Evolutionary conservation across 2,329 filamentous ascomycete genomes (phyloP), one percentile per base, ranked within the genome.

Genomic region (Zasmidium cellare): DNA sequence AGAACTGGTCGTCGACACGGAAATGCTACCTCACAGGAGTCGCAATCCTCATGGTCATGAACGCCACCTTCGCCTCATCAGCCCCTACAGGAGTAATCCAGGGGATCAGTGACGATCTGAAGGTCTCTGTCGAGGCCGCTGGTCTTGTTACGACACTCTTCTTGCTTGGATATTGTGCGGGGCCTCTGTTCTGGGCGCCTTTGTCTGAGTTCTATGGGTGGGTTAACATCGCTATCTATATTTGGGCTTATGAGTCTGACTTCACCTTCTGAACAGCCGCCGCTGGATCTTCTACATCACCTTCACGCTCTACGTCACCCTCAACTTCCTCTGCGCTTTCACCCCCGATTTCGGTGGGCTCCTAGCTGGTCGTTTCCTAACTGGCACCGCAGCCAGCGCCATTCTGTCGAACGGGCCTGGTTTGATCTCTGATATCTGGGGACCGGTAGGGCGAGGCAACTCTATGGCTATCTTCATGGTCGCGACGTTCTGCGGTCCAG

Each of bases 151-250:
- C 68, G 11, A 71, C 70, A 1, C 58, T 71, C 1, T 72, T 72
- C 53, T 51, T 72, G 19, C 64, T 72, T 1, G 69, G 67, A 14
- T 89, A 87, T 67, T 82, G 87, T 18, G 78, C 80, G 1, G 85
- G 85, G 0, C 84, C 84, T 0, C 71, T 87, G 9, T 71, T 87
- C 16, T 88, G 86, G 78, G 87, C 85, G 0, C 88, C 87, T 0
- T 69, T 89, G 1, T 87, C 83, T 46, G 87, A 90, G 68, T 84
- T 88, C 58, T 83, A 82, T 57, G 86, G 87, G 9, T 78, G 86
- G 14, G 25, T 28, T 11, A 28, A 28, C 25, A 28, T 11, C 25
- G n/a, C 25, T 5, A 28, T 11, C 25, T 28, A 5, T 6, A 28
- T 28, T 11, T 28, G 5, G 25, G 5, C 25, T 11, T n/a, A n/a